phyloP scores from a whole-genome alignment of 495 filamentous ascomycete species.

The Penicillium argentinense region DNA sequence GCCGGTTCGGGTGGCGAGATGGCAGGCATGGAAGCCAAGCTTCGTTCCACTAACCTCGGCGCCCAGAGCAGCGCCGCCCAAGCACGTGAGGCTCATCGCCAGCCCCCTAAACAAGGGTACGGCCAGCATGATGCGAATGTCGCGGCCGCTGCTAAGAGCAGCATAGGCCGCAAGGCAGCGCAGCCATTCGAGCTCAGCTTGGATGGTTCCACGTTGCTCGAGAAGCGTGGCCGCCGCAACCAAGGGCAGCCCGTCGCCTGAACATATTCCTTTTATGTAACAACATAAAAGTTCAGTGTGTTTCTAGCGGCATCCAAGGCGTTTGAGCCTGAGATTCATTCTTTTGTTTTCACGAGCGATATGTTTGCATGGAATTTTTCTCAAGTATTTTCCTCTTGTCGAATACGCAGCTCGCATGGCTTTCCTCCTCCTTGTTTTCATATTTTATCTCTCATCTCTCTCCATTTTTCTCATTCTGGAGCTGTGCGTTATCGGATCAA shows the following conservation, averaged over 20 bases:
- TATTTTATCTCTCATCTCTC: neutral
- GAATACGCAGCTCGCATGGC: neutral
- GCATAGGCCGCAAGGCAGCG: conserved; percentile 63
- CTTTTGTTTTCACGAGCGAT: conserved; percentile 14
- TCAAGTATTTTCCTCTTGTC: neutral
- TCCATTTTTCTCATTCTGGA: conserved; percentile 1
- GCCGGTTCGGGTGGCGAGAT: conserved; percentile 59
- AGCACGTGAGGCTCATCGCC: conserved; percentile 54
- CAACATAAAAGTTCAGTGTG: conserved; percentile 3
- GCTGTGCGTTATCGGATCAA: conserved; percentile 8
- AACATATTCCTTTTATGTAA: conserved; percentile 5
- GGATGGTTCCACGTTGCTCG: conserved; percentile 84
- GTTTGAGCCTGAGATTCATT: neutral
- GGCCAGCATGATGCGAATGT: conserved; percentile 78
- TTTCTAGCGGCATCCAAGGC: neutral
- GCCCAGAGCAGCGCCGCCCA: conserved; percentile 54
- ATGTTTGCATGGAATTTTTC: conserved; percentile 10
- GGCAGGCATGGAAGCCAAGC: conserved; percentile 77
- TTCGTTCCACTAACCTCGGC: conserved; percentile 77
- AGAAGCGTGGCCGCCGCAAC: conserved; percentile 59
- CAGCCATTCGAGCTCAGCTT: conserved; percentile 85
- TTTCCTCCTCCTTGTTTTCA: neutral
- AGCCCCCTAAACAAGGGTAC: conserved; percentile 64
- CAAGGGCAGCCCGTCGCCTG: conserved; percentile 34
- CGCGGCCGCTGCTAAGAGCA: conserved; percentile 75